Base-by-base conservation (phyloP, 2,329 filamentous ascomycete genomes). In the Clarireedia homoeocarpa region DNA sequence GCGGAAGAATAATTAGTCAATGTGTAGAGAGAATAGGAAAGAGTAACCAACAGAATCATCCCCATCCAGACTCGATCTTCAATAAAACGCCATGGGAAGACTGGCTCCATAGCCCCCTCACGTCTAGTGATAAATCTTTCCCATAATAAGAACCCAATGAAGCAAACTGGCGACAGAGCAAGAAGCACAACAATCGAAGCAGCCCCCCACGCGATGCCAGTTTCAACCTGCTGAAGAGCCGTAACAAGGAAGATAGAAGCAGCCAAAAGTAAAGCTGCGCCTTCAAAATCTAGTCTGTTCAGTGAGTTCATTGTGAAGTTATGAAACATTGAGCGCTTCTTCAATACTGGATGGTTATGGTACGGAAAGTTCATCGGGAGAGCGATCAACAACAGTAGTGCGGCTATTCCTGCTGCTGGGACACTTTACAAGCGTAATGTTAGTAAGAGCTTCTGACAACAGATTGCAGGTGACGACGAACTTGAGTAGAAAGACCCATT, bases 401-500 rank as follows among this genome's bases (percentile, higher is more conserved):
- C n/a, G 15, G 51, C n/a, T 12, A 53, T 34, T 7, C 24, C 27
- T 44, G 36, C 30, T 38, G 44, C 51, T 6, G 34, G 45, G 23
- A 48, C n/a, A 30, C 45, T 34, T 24, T 40, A 20, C 23, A 24
- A 1, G 7, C 6, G 14, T 26, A n/a, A 51, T 26, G 7, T 24
- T 26, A 24, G 34, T 39, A n/a, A 15, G 23, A 44, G 2, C 14
- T 40, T 17, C 7, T 27, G 27, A 15, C 17, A 15, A 17, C 20
- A 17, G 1, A 23, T 50, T 36, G 10, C n/a, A 23, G 12, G 44
- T 9, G 23, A 27, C 6, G 4, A 26, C 42, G 14, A 38, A 51
- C 49, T 51, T 51, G 15, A 51, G 20, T 12, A 51, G 23, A 30
- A 51, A 51, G 17, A 51, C 39, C 60, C 72, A 72, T 5, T 67